A percentile compares a stretch with the other conserved stretches of the same genome.
Evolutionary conservation across 2,329 filamentous ascomycete species (phyloP).

Genomic region (Rhinocladiella mackenziei): DNA sequence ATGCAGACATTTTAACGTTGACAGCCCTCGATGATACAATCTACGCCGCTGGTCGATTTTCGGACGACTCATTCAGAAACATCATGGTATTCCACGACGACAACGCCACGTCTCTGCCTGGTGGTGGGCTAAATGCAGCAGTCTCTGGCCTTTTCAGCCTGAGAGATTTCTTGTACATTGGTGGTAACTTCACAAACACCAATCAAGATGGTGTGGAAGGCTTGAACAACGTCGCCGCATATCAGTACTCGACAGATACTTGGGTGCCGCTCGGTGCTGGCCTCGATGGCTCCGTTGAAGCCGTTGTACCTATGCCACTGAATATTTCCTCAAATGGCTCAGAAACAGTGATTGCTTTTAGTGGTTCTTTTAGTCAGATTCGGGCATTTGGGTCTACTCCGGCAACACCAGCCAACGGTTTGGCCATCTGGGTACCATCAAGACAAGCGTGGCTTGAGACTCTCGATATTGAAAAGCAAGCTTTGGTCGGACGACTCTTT

Average conservation of each 20-base stretch:
- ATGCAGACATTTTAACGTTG: conserved; percentile 69
- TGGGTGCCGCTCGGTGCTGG: conserved; percentile 83
- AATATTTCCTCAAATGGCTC: conserved; percentile 67
- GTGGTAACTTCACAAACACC: conserved; percentile 78
- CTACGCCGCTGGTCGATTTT: conserved; percentile 83
- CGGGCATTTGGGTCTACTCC: conserved; percentile 62
- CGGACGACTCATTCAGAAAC: conserved; percentile 63
- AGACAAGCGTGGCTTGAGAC: conserved; percentile 83
- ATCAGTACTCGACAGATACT: conserved; percentile 61
- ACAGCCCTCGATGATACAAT: conserved; percentile 59
- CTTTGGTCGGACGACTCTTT: conserved; percentile 68
- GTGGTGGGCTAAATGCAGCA: conserved; percentile 72
- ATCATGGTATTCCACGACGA: conserved; percentile 68
- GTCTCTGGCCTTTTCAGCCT: conserved; percentile 70
- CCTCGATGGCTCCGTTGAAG: conserved; percentile 71
- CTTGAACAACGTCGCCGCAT: conserved; percentile 72
- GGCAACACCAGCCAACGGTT: conserved; percentile 63
- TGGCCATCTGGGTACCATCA: conserved; percentile 90
- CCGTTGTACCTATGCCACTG: conserved; percentile 71
- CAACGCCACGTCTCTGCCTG: conserved; percentile 59
- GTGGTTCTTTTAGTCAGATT: conserved; percentile 72
- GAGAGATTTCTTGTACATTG: conserved; percentile 68
- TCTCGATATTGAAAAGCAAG: conserved; percentile 56
- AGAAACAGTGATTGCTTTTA: conserved; percentile 73
- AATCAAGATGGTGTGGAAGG: conserved; percentile 52